Conservation (phyloP, 2,329 filamentous ascomycete genomes). For the Curvularia sp. region DNA sequence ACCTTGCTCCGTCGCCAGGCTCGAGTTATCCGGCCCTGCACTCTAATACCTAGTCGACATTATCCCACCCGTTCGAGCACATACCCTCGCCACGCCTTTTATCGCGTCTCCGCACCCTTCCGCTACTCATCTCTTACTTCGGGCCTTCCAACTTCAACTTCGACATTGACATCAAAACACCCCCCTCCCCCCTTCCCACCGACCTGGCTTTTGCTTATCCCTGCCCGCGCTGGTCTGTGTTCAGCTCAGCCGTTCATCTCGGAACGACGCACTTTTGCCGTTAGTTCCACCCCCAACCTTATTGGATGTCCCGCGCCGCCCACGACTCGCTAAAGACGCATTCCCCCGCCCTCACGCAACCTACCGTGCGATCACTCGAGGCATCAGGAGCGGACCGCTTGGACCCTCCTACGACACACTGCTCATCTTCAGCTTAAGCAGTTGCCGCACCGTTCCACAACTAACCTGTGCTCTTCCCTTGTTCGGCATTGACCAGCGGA, state of each 20-base stretch:
- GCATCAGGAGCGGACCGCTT: slow-evolving; percentile 35
- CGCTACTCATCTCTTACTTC: slow-evolving; percentile 28
- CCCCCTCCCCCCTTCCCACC: slow-evolving; percentile 17
- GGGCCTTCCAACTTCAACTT: slow-evolving; percentile 23
- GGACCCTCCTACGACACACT: slow-evolving; percentile 31
- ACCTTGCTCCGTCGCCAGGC: slow-evolving; percentile 41
- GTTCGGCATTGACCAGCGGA: slow-evolving; percentile 15
- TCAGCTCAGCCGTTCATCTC: slow-evolving; percentile 29
- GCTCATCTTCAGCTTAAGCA: slow-evolving; percentile 17
- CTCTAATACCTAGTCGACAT: slow-evolving; percentile 44
- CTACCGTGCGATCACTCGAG: slow-evolving; percentile 42
- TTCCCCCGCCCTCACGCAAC: slow-evolving; percentile 45
- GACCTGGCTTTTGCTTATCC: slow-evolving; percentile 18
- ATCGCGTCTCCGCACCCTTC: slow-evolving; percentile 33
- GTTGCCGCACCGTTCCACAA: slow-evolving; percentile 19
- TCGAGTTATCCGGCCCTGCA: slow-evolving; percentile 27
- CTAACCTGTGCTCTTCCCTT: slow-evolving; percentile 13
- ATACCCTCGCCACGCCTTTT: slow-evolving; percentile 39
- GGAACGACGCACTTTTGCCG: slow-evolving; percentile 34
- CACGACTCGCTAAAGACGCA: slow-evolving; percentile 46
- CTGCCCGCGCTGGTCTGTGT: slow-evolving; percentile 25
- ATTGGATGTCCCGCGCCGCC: slow-evolving; percentile 41
- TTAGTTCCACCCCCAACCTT: slow-evolving; percentile 31
- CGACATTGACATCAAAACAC: slow-evolving; percentile 25
- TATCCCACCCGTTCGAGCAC: slow-evolving; percentile 46